A percentile compares a stretch with the other conserved stretches of the same genome.
Conservation (phyloP, 176 grass and related monocot genomes). For the Rhynchospora breviuscula region DNA sequence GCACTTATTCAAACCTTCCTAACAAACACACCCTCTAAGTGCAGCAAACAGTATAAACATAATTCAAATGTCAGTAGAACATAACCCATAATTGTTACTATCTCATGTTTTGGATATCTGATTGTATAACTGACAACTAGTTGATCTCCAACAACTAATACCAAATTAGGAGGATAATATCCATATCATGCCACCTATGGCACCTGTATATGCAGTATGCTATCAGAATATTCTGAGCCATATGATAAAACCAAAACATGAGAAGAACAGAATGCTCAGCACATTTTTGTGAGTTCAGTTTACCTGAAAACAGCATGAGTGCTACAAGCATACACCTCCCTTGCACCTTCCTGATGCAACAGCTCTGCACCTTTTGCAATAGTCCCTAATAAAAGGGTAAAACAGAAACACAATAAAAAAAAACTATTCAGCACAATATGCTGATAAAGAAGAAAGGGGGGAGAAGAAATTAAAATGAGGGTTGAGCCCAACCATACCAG, state of each 20-base stretch:
- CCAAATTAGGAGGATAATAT: neutral
- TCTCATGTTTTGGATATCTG: neutral
- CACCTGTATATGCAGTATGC: neutral
- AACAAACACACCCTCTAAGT: neutral
- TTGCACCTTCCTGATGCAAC: constrained; percentile 94
- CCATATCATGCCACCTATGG: neutral
- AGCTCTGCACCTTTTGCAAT: constrained; percentile 94
- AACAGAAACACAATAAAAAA: constrained; percentile 24
- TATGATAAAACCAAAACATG: neutral
- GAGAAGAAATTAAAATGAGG: neutral
- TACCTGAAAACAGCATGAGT: constrained; percentile 99
- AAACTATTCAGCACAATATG: neutral
- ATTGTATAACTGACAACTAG: neutral
- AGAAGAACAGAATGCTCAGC: neutral
- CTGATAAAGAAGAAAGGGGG: constrained; percentile 10
- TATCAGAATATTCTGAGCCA: neutral
- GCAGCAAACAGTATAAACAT: neutral
- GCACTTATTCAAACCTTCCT: too few species aligned
- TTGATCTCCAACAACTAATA: neutral
- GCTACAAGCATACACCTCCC: constrained; percentile 97
- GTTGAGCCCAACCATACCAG: constrained; percentile 38
- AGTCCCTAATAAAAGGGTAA: constrained; percentile 51
- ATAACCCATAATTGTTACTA: neutral
- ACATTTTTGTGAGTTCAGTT: neutral
- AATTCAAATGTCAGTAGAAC: neutral